Base-by-base conservation (phyloP, 1,139 yeast species). In the Kodamaea plutei region DNA sequence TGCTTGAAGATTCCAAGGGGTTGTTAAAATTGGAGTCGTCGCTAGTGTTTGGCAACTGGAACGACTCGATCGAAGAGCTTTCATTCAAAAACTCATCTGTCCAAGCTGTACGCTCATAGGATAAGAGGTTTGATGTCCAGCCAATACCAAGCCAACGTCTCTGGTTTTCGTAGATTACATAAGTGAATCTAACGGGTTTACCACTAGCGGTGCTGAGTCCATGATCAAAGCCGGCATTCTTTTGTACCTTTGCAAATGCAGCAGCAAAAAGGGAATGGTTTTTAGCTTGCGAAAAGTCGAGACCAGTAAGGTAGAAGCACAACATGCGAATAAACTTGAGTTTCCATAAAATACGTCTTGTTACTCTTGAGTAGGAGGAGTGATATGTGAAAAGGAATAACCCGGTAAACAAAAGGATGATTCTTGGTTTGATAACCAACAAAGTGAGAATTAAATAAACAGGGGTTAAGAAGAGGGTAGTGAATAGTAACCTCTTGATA, bases 131-230 rank as follows among this genome's bases (percentile, higher is more conserved):
- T 6, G 93, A 69, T 0, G 98, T 89, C 98, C 98, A 91, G 8
- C 98, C 98, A 47, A 91, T 85, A 8, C 97, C 98, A 27, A 91
- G 68, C 98, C 98, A 91, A 47, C 94, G 79, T 50, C 98, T 77
- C 60, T 91, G 98, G 55, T 91, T 91, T 56, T 91, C 98, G 57
- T 80, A 88, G n/a, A 91, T 69, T 3, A 87, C 96, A 55, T 85
- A 91, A 5, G 96, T 87, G 54, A 89, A 91, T 39, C 89, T 65
- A 15, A 84, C 89, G 4, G 95, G 85, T 41, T 76, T 77, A 34
- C 57, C 54, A 27, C 44, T 48, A 15, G 38, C 39, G 10, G 52
- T 44, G 21, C 49, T 46, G 8, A 41, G 38, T 13, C 53, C 40
- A 4, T 38, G 26, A 22, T 38, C 39, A 30, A 50, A 47, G 5